These are phyloP conservation scores for Tricladium varicosporioides DNA, from an alignment of 2,329 filamentous ascomycete genomes.

Conservation along the genomic window DNA sequence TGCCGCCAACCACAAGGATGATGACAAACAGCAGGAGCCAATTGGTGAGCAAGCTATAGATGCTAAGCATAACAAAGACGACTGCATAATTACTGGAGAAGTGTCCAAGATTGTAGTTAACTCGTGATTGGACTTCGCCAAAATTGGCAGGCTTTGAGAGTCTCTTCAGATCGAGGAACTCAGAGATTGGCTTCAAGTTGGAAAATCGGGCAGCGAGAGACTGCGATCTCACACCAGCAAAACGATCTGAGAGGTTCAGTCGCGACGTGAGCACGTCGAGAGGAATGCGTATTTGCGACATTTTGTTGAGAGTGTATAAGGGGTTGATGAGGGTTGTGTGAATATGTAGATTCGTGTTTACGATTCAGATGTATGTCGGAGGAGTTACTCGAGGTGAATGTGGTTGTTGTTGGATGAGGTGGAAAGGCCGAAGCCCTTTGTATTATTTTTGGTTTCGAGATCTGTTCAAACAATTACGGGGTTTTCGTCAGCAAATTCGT, in stretches of 20 bases:
- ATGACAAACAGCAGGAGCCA: slow-evolving; percentile 87
- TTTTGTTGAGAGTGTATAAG: slow-evolving; percentile 39
- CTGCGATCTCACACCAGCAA: slow-evolving; percentile 77
- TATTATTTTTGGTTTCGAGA: slow-evolving; percentile 18
- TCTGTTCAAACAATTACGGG: slow-evolving; percentile 24
- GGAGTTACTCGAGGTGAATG: neutral
- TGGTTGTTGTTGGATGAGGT: neutral
- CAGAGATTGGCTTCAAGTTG: slow-evolving; percentile 85
- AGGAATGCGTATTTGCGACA: slow-evolving; percentile 90
- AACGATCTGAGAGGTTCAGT: slow-evolving; percentile 81
- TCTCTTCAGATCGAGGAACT: slow-evolving; percentile 96
- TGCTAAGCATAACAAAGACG: slow-evolving; percentile 90
- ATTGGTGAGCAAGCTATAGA: slow-evolving; percentile 94
- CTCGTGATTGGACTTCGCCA: slow-evolving; percentile 80
- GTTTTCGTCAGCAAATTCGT: slow-evolving; percentile 22
- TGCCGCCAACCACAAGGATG: slow-evolving; percentile 77
- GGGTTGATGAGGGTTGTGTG: neutral
- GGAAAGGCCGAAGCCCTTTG: slow-evolving; percentile 5
- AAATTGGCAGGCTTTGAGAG: slow-evolving; percentile 94
- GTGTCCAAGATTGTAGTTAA: slow-evolving; percentile 96
- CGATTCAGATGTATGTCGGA: too few relatives aligned
- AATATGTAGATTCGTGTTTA: too few relatives aligned
- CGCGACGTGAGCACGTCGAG: slow-evolving; percentile 88
- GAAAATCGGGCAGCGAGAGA: slow-evolving; percentile 80
- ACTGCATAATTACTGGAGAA: slow-evolving; percentile 98